phyloP scores from a whole-genome alignment of 2,329 filamentous ascomycete species.

The Colletotrichum agaves region DNA sequence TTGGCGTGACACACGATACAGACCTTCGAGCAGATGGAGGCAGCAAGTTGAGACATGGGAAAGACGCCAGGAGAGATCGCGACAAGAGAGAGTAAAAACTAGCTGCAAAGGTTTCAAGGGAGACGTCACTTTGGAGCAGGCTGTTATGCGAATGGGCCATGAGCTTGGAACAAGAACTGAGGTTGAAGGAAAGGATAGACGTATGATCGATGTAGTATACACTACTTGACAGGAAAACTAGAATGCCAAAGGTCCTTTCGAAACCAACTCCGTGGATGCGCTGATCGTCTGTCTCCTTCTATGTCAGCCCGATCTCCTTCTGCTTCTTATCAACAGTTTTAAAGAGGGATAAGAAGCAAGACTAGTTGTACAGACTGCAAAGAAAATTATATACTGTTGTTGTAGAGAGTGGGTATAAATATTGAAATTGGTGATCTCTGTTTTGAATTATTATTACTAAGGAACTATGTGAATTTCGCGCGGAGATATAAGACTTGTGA shows the following conservation, averaged over 20 bases:
- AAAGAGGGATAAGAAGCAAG: conserved; percentile 6
- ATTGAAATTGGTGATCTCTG: too few species aligned
- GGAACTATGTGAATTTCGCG: too few species aligned
- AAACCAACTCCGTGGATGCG: conserved; percentile 27
- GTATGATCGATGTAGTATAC: conserved; percentile 12
- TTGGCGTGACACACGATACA: not conserved
- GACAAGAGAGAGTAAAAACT: not conserved
- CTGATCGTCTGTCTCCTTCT: not conserved
- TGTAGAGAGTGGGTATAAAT: conserved; percentile 33
- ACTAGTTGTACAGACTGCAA: conserved; percentile 26
- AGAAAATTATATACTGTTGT: not conserved
- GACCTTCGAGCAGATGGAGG: conserved; percentile 6
- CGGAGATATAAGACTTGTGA: too few species aligned
- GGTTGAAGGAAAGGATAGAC: not conserved
- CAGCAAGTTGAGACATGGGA: not conserved
- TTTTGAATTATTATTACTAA: too few species aligned
- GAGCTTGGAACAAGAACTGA: not conserved
- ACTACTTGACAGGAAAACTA: conserved; percentile 4
- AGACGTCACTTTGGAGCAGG: not conserved
- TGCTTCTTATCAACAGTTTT: conserved; percentile 26
- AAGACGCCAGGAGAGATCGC: not conserved
- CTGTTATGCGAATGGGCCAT: not conserved
- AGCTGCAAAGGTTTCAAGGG: too few species aligned
- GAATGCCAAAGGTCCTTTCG: conserved; percentile 25
- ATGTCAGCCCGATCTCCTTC: not conserved